Conservation (phyloP, 345 rosid genomes). For the Noccaea caerulescens region DNA sequence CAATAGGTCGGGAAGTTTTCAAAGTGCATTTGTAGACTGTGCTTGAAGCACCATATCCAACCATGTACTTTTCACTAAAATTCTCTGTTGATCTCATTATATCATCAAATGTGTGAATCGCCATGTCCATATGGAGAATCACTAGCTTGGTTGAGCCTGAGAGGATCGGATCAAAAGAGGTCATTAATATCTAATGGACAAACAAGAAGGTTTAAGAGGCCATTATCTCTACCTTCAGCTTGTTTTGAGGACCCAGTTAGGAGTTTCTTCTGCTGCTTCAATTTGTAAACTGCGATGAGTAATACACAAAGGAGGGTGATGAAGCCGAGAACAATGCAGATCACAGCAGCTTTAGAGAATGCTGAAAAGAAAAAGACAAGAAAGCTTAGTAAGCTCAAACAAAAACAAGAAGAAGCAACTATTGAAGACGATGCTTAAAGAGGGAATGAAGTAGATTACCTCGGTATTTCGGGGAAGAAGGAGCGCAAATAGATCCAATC, state of each 20-base stretch:
- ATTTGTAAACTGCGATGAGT: conserved; percentile 60
- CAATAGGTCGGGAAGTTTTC: conserved; percentile 88
- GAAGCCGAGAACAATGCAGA: conserved; percentile 68
- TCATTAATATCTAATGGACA: conserved; percentile 10
- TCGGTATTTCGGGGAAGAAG: conserved; percentile 52
- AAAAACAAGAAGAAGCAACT: background rate
- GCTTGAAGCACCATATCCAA: conserved; percentile 94
- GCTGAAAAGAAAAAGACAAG: conserved; percentile 42
- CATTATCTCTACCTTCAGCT: conserved; percentile 49
- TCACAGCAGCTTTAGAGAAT: conserved; percentile 62
- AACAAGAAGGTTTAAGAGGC: background rate
- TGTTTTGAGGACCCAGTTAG: conserved; percentile 41
- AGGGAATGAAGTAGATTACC: conserved; percentile 46
- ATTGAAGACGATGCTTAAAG: background rate
- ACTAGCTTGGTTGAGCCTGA: conserved; percentile 85
- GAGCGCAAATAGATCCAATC: conserved; percentile 78
- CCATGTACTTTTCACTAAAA: conserved; percentile 66
- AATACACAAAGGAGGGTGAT: conserved; percentile 55
- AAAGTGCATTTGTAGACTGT: conserved; percentile 80
- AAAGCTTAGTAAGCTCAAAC: background rate
- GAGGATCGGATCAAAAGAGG: background rate
- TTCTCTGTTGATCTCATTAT: conserved; percentile 88
- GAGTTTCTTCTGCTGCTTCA: conserved; percentile 54
- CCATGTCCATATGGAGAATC: conserved; percentile 95
- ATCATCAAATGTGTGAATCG: conserved; percentile 84